A percentile compares a stretch with the other conserved stretches of the same genome.
phyloP scores from a whole-genome alignment of 164 flowering plant genomes.

The Macadamia integrifolia region DNA sequence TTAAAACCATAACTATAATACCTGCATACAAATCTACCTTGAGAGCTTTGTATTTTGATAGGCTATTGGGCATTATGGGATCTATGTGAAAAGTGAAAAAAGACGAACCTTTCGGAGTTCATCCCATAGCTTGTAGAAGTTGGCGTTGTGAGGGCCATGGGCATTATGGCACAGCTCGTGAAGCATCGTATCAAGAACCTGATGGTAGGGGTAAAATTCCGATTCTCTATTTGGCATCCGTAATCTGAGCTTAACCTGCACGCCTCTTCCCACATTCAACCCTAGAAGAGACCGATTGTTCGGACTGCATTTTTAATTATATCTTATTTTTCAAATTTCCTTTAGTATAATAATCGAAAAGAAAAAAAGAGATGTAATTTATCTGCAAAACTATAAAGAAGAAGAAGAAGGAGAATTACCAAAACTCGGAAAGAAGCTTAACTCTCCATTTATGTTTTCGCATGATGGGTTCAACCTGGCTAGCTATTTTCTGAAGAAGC shows the following conservation, averaged over 20 bases:
- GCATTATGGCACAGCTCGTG: constrained; percentile 95
- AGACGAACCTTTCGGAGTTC: constrained; percentile 68
- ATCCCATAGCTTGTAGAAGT: constrained; percentile 93
- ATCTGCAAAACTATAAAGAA: background rate
- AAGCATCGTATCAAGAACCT: constrained; percentile 92
- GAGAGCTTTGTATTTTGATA: no score
- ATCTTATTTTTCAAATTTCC: background rate
- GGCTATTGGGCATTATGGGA: no score
- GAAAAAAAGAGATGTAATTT: background rate
- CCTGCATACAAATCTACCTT: no score
- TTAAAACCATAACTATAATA: no score
- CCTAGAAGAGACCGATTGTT: constrained; percentile 65
- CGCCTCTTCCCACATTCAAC: constrained; percentile 75
- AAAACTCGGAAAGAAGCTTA: constrained; percentile 83
- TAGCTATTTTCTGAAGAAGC: constrained; percentile 66
- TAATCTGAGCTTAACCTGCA: constrained; percentile 72
- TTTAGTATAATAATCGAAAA: background rate
- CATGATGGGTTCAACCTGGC: constrained; percentile 96
- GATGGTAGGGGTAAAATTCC: constrained; percentile 69
- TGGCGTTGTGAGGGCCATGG: constrained; percentile 87
- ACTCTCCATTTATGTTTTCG: constrained; percentile 82
- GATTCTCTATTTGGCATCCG: constrained; percentile 64
- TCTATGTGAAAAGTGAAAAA: background rate
- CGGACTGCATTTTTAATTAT: constrained; percentile 44
- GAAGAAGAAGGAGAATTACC: constrained; percentile 31